A percentile compares a stretch with the other conserved stretches of the same genome.
Conservation (phyloP, 768 basidiomycete genomes). For the Peribolospora kevripleyi region DNA sequence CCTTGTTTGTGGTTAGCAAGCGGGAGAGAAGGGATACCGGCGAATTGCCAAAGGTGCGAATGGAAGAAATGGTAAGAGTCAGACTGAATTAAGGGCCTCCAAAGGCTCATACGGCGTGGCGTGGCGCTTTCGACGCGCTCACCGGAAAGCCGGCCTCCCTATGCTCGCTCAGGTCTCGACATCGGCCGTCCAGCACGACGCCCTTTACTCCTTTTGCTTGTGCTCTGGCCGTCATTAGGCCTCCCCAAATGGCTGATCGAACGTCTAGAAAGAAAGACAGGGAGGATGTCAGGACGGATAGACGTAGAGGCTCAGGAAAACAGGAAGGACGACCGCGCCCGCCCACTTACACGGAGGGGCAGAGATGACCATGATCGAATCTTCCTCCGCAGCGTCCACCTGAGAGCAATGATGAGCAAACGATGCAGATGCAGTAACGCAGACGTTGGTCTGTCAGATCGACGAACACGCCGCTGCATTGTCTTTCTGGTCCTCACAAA, state of each 20-base stretch:
- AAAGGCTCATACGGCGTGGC: too few relatives aligned
- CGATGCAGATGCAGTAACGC: too few relatives aligned
- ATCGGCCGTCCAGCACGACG: constrained; percentile 43
- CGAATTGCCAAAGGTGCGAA: too few relatives aligned
- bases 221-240: constrained; percentile 65
- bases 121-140: neutral
- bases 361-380: constrained; percentile 46
- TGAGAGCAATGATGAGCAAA: constrained; percentile 1
- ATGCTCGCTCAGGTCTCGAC: constrained; percentile 62
- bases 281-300: neutral
- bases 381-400: constrained; percentile 39
- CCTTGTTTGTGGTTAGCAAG: constrained; percentile 5
- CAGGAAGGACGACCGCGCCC: neutral
- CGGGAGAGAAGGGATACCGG: neutral
- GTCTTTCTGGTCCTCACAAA: constrained; percentile 28
- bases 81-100: neutral
- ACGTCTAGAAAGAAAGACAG: neutral
- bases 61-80: too few relatives aligned
- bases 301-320: neutral
- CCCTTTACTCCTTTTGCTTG: constrained; percentile 39
- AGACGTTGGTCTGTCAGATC: neutral
- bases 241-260: constrained; percentile 50
- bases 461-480: neutral
- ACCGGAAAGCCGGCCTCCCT: constrained; percentile 41
- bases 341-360: constrained; percentile 39